Evolutionary conservation across 352 stramenopile genomes (phyloP).

Genomic region (Phytophthora sojae): DNA sequence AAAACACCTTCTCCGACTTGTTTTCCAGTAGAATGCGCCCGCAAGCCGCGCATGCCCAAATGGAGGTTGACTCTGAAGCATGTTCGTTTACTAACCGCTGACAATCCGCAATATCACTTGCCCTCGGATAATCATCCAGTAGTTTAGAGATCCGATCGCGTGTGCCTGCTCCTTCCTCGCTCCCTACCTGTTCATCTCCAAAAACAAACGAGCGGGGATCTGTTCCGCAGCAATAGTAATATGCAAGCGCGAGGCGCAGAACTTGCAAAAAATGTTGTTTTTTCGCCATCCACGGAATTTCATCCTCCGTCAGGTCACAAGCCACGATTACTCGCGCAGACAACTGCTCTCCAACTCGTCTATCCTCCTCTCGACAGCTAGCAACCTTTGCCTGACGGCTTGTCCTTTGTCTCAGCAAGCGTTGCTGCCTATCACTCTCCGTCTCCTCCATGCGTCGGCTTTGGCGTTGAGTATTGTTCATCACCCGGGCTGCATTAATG

Average conservation of each 20-base stretch:
- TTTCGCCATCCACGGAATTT: slow-evolving; percentile 12
- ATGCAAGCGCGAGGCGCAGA: slow-evolving; percentile 17
- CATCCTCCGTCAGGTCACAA: background rate
- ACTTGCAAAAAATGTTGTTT: slow-evolving; percentile 20
- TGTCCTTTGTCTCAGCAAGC: too few relatives aligned
- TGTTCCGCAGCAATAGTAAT: slow-evolving; percentile 25
- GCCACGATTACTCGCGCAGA: background rate
- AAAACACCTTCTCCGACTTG: slow-evolving; percentile 5
- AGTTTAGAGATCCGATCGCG: background rate
- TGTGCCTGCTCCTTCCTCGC: background rate
- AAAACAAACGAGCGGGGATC: slow-evolving; percentile 18
- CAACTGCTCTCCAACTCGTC: background rate
- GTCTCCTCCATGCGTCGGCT: too few relatives aligned
- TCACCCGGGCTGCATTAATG: too few relatives aligned
- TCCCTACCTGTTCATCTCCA: slow-evolving; percentile 18
- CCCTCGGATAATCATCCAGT: slow-evolving; percentile 5
- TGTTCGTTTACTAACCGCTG: background rate
- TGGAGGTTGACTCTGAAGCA: slow-evolving; percentile 1
- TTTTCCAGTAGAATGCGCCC: slow-evolving; percentile 4
- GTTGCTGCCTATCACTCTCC: too few relatives aligned
- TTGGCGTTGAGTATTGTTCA: too few relatives aligned
- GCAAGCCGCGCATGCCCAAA: slow-evolving; percentile 19
- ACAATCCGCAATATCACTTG: slow-evolving; percentile 6
- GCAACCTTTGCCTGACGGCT: background rate
- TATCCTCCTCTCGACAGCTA: background rate